These are phyloP conservation scores for Pilatotrama ljubarskyi DNA, from an alignment of 768 basidiomycete species.

Conservation along the genomic window DNA sequence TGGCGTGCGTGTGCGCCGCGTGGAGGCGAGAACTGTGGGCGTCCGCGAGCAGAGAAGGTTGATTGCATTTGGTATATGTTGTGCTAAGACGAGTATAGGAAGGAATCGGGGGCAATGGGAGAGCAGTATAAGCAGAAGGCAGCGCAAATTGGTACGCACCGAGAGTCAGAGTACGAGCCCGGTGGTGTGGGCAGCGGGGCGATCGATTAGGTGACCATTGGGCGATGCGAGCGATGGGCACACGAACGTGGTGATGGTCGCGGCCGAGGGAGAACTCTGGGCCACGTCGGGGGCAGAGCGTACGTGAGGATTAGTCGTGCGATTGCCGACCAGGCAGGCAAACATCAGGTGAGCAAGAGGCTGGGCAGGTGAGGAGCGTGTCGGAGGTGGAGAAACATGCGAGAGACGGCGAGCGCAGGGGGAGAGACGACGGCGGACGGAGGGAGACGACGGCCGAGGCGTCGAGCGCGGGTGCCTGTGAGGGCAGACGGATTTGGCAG, in stretches of 20 bases:
- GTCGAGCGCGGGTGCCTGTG: background rate
- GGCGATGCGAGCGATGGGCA: constrained; percentile 6
- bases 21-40: background rate
- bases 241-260: constrained; percentile 11
- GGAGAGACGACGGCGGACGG: background rate
- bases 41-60: background rate
- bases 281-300: background rate
- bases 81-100: background rate
- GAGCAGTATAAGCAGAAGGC: background rate
- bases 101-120: background rate
- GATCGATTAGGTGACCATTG: background rate
- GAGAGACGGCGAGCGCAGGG: background rate
- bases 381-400: constrained; percentile 19
- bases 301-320: constrained; percentile 8
- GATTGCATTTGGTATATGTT: background rate
- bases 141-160: background rate
- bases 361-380: background rate
- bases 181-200: background rate
- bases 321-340: constrained; percentile 11
- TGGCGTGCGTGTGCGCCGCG: too few relatives aligned
- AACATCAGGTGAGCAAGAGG: constrained; percentile 5
- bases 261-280: background rate
- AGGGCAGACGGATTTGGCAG: background rate
- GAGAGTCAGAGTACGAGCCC: background rate
- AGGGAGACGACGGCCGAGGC: background rate